These are phyloP conservation scores for Ceratocystis ficicola DNA, from an alignment of 2,329 filamentous ascomycete genomes.

Conservation along the genomic window DNA sequence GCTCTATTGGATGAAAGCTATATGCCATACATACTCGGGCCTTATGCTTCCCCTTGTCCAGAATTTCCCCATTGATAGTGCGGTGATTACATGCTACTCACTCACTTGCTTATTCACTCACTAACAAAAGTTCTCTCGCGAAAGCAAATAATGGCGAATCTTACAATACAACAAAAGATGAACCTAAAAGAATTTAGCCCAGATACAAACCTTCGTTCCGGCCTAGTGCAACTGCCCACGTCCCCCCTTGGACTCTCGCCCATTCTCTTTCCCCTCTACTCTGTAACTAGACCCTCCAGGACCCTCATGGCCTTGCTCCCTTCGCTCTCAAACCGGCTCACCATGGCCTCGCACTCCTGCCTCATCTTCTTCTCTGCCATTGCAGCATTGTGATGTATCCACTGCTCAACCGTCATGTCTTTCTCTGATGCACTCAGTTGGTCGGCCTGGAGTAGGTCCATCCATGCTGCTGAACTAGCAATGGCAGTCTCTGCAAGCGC, in stretches of 20 bases:
- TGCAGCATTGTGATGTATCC: constrained; percentile 71
- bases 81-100: not conserved
- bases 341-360: constrained; percentile 69
- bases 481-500: constrained; percentile 34
- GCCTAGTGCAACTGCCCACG: not conserved
- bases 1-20: no score
- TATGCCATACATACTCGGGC: no score
- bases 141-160: not conserved
- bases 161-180: not conserved
- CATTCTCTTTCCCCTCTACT: constrained; percentile 26
- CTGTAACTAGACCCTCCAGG: constrained; percentile 58
- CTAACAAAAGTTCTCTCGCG: not conserved
- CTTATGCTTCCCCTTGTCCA: no score
- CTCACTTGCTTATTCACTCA: not conserved
- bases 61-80: no score
- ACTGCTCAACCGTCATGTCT: constrained; percentile 86
- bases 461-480: constrained; percentile 38
- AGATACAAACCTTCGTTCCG: not conserved
- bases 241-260: not conserved
- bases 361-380: constrained; percentile 69
- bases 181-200: not conserved
- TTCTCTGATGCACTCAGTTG: constrained; percentile 65
- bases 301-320: constrained; percentile 64
- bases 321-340: constrained; percentile 71
- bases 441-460: constrained; percentile 41